Percentiles rank a stretch among this genome's conserved stretches.
phyloP scores from a whole-genome alignment of 768 basidiomycete genomes.

The Podaxis pistillaris region DNA sequence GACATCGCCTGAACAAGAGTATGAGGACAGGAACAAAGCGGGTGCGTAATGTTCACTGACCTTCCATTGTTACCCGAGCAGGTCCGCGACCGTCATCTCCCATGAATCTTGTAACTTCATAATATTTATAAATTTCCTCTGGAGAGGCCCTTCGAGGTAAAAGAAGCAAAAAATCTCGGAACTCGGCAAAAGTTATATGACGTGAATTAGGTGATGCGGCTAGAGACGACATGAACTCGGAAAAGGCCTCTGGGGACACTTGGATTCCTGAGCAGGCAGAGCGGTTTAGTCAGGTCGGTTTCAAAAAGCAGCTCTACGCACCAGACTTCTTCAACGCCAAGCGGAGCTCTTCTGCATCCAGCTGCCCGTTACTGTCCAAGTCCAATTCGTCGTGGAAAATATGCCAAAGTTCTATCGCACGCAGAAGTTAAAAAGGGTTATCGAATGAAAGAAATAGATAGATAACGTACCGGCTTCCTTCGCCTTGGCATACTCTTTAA shows the following conservation, averaged over 20 bases:
- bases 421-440: conserved; percentile 16
- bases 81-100: conserved; percentile 77
- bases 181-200: conserved; percentile 76
- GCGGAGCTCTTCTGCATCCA: conserved; percentile 55
- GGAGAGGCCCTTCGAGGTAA: conserved; percentile 80
- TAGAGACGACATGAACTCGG: conserved; percentile 80
- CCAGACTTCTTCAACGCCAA: conserved; percentile 65
- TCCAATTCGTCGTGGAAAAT: conserved; percentile 91
- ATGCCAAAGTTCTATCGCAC: conserved; percentile 74
- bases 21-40: not conserved
- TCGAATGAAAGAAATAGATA: conserved; percentile 4
- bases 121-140: conserved; percentile 84
- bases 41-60: conserved; percentile 35
- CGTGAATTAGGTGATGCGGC: conserved; percentile 70
- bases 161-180: conserved; percentile 86
- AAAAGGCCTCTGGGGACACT: conserved; percentile 64
- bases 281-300: not conserved
- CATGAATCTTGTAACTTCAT: conserved; percentile 64
- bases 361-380: conserved; percentile 80
- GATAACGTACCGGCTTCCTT: conserved; percentile 74
- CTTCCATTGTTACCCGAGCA: conserved; percentile 87
- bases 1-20: conserved; percentile 59
- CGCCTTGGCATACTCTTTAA: conserved; percentile 70
- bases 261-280: conserved; percentile 55
- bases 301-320: conserved; percentile 26